Percentiles rank a stretch among this genome's conserved stretches.
Evolutionary conservation across 495 filamentous ascomycete genomes (phyloP).

Genomic region (Tirmania nivea): DNA sequence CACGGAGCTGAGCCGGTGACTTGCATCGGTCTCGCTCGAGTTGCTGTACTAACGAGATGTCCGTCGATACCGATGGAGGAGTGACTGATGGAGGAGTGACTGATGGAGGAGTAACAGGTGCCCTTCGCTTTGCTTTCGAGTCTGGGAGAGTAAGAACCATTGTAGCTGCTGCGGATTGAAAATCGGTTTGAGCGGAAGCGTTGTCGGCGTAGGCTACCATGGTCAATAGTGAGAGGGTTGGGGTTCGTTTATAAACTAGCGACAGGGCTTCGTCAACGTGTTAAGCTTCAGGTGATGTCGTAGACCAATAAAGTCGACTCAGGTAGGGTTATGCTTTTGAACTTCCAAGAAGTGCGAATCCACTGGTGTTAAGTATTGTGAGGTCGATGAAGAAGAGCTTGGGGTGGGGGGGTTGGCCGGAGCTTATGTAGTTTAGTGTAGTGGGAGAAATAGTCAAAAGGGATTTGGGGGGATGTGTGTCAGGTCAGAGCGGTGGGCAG

Average conservation of each 20-base stretch:
- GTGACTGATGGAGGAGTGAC: constrained; percentile 19
- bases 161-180: constrained; percentile 1
- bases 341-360: neutral
- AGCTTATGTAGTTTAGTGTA: neutral
- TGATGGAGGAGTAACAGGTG: constrained; percentile 13
- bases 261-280: neutral
- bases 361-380: neutral
- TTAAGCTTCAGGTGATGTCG: neutral
- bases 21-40: constrained; percentile 18
- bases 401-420: neutral
- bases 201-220: constrained; percentile 8
- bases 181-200: constrained; percentile 8
- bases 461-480: neutral
- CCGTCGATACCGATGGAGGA: constrained; percentile 17
- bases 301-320: neutral
- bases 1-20: constrained; percentile 12
- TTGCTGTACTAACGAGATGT: constrained; percentile 13
- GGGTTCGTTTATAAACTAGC: neutral
- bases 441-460: neutral
- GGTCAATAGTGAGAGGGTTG: neutral
- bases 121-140: constrained; percentile 4
- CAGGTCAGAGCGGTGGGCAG: neutral
- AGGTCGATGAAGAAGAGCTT: neutral
- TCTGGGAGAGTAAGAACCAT: constrained; percentile 18
- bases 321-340: neutral